Evolutionary conservation across 768 basidiomycete genomes (phyloP), one percentile per base, ranked within the genome.

Genomic region (Lentinula lateritia): DNA sequence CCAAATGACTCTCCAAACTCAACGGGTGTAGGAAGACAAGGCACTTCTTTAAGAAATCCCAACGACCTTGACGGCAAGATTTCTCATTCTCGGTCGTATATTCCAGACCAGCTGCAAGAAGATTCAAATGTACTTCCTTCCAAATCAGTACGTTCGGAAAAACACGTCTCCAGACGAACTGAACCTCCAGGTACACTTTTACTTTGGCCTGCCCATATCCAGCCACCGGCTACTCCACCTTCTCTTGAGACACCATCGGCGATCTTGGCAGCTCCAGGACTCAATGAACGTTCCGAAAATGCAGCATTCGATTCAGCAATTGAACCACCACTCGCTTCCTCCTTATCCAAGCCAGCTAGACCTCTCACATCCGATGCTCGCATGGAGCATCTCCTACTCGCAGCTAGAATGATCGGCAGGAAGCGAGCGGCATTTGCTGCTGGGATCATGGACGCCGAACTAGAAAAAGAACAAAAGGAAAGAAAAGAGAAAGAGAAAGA

Each of bases 361-460:
- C 69, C 81, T 43, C 61, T 81, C 48, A 70, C 79, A 63, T 74
- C 86, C 1, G 90, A 92, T 63, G 90, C 90, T 4, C 81, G 87
- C 50, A 78, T 80, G 0, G 90, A 92, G 66, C 89, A 89, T 66
- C 73, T 91, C 10, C 76, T 92, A 1, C 74, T 89, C 12, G 90
- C 90, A 3, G 86, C 88, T 8, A 82, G 88, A n/a, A 85, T 76
- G 58, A 78, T 90, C 3, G 89, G 89, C 4, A 80, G 83, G 36
- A 78, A 84, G 58, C 82, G 89, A 7, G 81, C 84, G 0, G 79
- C 78, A 4, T 68, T 83, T n/a, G 69, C 86, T 20, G 79, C 83
- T 0, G 86, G 87, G 6, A 69, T 84, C 60, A 66, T 79, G 5
- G 62, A 79, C 50, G 58, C 78, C 32, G 76, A 78, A 1, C 77